Evolutionary conservation across 2,329 filamentous ascomycete species (phyloP).

Genomic region (Arachnopeziza araneosa): DNA sequence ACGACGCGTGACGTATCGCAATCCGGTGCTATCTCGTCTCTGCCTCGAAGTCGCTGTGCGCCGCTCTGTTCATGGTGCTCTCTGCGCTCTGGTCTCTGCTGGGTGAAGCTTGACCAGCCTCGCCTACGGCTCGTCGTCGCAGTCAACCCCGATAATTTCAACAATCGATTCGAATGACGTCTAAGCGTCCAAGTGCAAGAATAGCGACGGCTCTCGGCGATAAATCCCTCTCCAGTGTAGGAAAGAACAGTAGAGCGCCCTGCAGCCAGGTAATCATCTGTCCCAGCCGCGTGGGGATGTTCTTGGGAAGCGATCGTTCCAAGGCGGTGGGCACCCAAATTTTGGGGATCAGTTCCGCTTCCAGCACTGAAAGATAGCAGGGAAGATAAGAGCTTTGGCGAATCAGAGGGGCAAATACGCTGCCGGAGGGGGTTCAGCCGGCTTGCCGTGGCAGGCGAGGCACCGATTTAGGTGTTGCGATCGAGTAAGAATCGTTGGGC

Average conservation of each 20-base stretch:
- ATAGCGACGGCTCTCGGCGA: background rate
- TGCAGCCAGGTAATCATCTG: background rate
- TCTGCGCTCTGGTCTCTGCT: background rate
- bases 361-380: conserved; percentile 1
- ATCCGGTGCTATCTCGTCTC: background rate
- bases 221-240: background rate
- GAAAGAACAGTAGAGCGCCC: background rate
- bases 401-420: conserved; percentile 1
- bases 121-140: background rate
- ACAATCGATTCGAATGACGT: background rate
- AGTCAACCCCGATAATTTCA: background rate
- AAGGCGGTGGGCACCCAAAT: background rate
- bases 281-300: conserved; percentile 1
- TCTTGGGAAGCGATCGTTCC: background rate
- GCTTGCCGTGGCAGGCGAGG: background rate
- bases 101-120: background rate
- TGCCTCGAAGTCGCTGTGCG: background rate
- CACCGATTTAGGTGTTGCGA: conserved; percentile 5
- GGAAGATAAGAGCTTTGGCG: conserved; percentile 12
- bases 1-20: background rate
- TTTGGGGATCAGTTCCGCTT: background rate
- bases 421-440: background rate
- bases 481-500: conserved; percentile 4
- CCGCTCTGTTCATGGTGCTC: conserved; percentile 2
- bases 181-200: background rate